A percentile compares a stretch with the other conserved stretches of the same genome.
These are phyloP conservation scores for Mrakia gelida DNA, from an alignment of 768 basidiomycete species.

Conservation along the genomic window DNA sequence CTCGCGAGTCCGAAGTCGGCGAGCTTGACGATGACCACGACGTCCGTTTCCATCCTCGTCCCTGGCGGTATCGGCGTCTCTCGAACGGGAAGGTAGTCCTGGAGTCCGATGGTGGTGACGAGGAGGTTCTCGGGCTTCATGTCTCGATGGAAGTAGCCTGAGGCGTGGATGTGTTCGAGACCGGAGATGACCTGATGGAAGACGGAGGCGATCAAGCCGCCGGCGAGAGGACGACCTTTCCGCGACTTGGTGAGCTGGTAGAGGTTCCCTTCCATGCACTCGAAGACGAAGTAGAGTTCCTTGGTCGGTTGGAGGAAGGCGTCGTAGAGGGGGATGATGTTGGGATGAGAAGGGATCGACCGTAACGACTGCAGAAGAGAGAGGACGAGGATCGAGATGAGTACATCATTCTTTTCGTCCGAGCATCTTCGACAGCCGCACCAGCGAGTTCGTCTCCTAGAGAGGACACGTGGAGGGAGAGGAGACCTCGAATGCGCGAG, in stretches of 20 bases:
- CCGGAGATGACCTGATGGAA: constrained; percentile 88
- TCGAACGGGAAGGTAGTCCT: constrained; percentile 69
- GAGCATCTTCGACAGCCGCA: neutral
- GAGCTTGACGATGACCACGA: constrained; percentile 92
- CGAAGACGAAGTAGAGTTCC: constrained; percentile 98
- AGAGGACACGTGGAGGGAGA: too few species aligned
- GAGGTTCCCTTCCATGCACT: constrained; percentile 99
- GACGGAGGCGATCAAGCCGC: constrained; percentile 90
- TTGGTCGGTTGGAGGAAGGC: constrained; percentile 96
- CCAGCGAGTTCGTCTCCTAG: too few species aligned
- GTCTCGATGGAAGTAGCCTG: constrained; percentile 97
- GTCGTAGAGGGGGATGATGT: constrained; percentile 98
- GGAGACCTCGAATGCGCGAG: neutral
- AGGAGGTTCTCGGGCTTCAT: constrained; percentile 99
- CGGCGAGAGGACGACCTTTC: constrained; percentile 90
- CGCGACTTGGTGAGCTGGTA: constrained; percentile 98
- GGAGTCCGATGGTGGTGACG: constrained; percentile 92
- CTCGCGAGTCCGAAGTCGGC: constrained; percentile 97
- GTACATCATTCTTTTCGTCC: neutral
- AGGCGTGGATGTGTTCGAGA: constrained; percentile 82
- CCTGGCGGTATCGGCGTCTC: constrained; percentile 50
- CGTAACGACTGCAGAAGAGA: constrained; percentile 68
- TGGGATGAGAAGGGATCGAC: constrained; percentile 88
- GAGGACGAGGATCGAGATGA: neutral
- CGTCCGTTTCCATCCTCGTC: constrained; percentile 73